phyloP scores from a whole-genome alignment of 225 moss, liverwort and hornwort genomes.

The Neckera pumila region DNA sequence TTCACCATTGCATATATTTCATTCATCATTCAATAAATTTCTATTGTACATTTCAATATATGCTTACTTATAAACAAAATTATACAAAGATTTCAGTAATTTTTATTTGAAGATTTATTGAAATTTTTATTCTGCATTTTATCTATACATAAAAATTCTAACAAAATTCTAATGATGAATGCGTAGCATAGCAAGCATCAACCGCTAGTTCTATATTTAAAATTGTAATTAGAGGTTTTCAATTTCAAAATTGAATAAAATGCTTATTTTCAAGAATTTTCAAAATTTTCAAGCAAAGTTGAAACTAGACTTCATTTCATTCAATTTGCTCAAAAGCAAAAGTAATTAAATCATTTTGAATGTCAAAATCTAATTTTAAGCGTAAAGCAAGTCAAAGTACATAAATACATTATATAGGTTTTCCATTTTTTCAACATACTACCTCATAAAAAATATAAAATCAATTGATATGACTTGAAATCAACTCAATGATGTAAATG shows the following conservation, averaged over 20 bases:
- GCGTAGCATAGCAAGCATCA: too few species aligned
- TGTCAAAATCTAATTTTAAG: neutral
- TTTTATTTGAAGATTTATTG: too few species aligned
- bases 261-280: neutral
- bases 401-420: neutral
- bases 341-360: neutral
- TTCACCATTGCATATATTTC: too few species aligned
- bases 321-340: neutral
- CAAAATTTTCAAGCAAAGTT: too few species aligned
- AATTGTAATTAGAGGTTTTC: neutral
- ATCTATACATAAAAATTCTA: too few species aligned
- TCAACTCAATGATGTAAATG: neutral
- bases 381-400: neutral
- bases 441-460: neutral
- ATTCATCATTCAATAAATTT: too few species aligned
- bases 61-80: too few species aligned
- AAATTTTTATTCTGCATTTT: too few species aligned
- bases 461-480: neutral
- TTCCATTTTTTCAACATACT: neutral
- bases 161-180: too few species aligned
- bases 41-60: too few species aligned
- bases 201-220: rapidly evolving
- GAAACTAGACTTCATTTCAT: neutral
- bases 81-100: too few species aligned
- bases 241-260: neutral